A percentile compares a stretch with the other conserved stretches of the same genome.
Evolutionary conservation across 495 filamentous ascomycete genomes (phyloP).

Genomic region (Cercophora sp.): DNA sequence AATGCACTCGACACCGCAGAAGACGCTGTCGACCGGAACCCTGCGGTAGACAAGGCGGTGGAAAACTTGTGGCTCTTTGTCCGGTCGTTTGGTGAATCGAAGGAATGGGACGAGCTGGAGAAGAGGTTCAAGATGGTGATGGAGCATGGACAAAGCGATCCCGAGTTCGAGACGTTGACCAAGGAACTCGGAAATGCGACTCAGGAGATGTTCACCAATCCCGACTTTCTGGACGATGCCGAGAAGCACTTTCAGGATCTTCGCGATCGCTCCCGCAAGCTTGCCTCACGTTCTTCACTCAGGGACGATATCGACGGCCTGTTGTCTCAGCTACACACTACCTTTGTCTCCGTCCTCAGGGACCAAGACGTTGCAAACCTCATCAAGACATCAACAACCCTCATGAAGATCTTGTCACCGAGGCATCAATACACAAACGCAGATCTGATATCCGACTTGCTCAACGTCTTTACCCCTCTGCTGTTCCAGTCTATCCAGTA

Average conservation of each 20-base stretch:
- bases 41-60: constrained; percentile 69
- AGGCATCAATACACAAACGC: constrained; percentile 51
- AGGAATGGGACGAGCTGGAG: constrained; percentile 74
- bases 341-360: constrained; percentile 60
- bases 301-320: constrained; percentile 70
- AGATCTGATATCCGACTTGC: constrained; percentile 67
- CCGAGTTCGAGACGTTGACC: constrained; percentile 77
- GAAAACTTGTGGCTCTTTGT: constrained; percentile 73
- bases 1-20: constrained; percentile 58
- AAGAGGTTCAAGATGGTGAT: constrained; percentile 62
- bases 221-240: constrained; percentile 72
- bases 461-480: constrained; percentile 76
- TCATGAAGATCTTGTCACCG: constrained; percentile 65
- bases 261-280: constrained; percentile 59
- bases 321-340: constrained; percentile 62
- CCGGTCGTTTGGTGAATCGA: constrained; percentile 68
- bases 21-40: constrained; percentile 67
- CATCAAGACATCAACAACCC: constrained; percentile 55
- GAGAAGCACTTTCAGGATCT: constrained; percentile 68
- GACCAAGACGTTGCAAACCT: constrained; percentile 70
- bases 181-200: constrained; percentile 64
- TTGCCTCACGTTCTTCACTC: constrained; percentile 61
- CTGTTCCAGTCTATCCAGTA: constrained; percentile 74
- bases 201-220: constrained; percentile 82
- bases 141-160: constrained; percentile 69